A percentile compares a stretch with the other conserved stretches of the same genome.
phyloP scores from a whole-genome alignment of 305 asterid species.

The Solanum hybrid region DNA sequence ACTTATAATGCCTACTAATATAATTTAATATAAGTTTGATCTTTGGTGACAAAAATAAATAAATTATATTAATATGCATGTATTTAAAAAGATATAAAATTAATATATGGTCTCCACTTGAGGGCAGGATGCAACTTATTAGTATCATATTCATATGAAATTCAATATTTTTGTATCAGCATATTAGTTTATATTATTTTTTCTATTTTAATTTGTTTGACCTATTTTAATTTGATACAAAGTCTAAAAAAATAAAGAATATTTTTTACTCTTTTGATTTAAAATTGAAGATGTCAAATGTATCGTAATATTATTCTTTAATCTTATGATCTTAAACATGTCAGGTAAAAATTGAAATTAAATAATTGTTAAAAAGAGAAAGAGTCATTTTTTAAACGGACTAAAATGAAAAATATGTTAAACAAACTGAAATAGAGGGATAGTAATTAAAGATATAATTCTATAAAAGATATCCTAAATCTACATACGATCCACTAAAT shows the following conservation, averaged over 20 bases:
- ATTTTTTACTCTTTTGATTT: not conserved
- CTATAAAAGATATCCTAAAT: not conserved
- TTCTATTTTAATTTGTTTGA: not conserved
- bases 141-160: not conserved
- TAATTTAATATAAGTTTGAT: no score
- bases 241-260: not conserved
- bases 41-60: not conserved
- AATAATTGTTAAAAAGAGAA: not conserved
- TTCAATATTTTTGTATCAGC: not conserved
- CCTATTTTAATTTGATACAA: not conserved
- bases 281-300: not conserved
- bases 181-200: not conserved
- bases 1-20: not conserved
- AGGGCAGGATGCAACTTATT: not conserved
- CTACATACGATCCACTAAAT: not conserved
- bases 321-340: not conserved
- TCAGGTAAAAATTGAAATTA: not conserved
- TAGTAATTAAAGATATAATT: not conserved
- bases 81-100: not conserved
- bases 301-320: fast-evolving
- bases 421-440: not conserved
- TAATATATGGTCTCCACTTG: not conserved
- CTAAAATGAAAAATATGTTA: not conserved
- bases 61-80: not conserved
- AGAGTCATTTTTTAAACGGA: not conserved